Percentiles rank a stretch among this genome's conserved stretches.
phyloP scores from a whole-genome alignment of 495 filamentous ascomycete genomes.

The Neurospora sublineolata region DNA sequence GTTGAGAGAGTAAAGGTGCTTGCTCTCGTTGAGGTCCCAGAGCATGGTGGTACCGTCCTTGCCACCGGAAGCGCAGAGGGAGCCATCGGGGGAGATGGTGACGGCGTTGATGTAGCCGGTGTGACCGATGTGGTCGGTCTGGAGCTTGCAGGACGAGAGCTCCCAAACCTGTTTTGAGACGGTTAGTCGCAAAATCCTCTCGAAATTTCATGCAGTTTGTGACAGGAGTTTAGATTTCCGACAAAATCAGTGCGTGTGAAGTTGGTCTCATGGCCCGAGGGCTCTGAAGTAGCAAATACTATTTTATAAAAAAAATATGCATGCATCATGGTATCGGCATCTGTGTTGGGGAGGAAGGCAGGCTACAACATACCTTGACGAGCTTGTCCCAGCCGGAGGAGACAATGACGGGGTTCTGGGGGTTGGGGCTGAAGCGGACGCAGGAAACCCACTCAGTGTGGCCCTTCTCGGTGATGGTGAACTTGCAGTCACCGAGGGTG shows the following conservation, averaged over 20 bases:
- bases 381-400: constrained; percentile 99
- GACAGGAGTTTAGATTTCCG: constrained; percentile 13
- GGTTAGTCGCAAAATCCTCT: neutral
- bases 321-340: constrained; percentile 63
- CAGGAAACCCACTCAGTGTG: constrained; percentile 99
- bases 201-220: constrained; percentile 2
- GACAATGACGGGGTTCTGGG: constrained; percentile 99
- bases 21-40: constrained; percentile 99
- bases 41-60: constrained; percentile 99
- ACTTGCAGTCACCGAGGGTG: constrained; percentile 99
- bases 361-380: constrained; percentile 73
- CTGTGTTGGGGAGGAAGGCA: neutral
- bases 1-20: constrained; percentile 99
- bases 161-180: constrained; percentile 75
- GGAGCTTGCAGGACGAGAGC: constrained; percentile 95
- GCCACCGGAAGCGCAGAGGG: constrained; percentile 96
- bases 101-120: constrained; percentile 99
- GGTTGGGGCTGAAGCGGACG: constrained; percentile 98
- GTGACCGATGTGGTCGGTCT: constrained; percentile 99
- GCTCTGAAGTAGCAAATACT: constrained; percentile 99
- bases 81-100: constrained; percentile 98
- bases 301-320: constrained; percentile 45
- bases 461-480: constrained; percentile 99
- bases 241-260: constrained; percentile 79
- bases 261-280: constrained; percentile 90